Evolutionary conservation across 495 filamentous ascomycete species (phyloP), one percentile per base, ranked within the genome.

Genomic region (Friedmanniomyces simplex): DNA sequence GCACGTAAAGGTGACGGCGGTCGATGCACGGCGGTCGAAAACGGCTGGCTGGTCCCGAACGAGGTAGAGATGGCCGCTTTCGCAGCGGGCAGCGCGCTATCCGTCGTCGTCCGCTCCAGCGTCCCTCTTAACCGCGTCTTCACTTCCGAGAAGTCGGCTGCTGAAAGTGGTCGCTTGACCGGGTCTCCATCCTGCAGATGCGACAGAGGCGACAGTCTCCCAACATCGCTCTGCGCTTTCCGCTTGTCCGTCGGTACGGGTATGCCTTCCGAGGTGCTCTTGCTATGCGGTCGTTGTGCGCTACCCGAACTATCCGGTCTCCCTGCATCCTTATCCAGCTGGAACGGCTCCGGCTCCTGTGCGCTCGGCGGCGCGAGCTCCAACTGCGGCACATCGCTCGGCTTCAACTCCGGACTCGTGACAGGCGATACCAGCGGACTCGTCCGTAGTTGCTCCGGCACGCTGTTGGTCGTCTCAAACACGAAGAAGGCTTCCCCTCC

Each of bases 401-500:
- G 67, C 52, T 85, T 80, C 16, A 43, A 30, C 32, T 82, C 71
- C 12, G 93, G 93, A 62, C 89, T 95, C 12, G 82, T 77, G 25
- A 82, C 85, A 12, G 93, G 93, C 39, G 89, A 95, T 37, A 95
- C 86, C 43, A 96, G 73, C 25, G 93, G 94, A 13, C 91, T 96
- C 8, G 93, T 99, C 71, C 96, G 94, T 66, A 96, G 70, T 48
- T 85, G 88, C 63, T 82, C 85, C 21, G 93, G 93, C 52, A 99
- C 91, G 54, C 80, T 82, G 61, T 89, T 86, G 20, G 81, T 85
- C 4, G 93, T 97, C 72, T 96, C 91, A 67, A 99, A 97, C 37
- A 99, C 87, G 68, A 99, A 99, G 69, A 99, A 97, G 5, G 93
- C 93, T 72, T 99, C 94, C 34, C 93, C 93, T 8, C 87, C 94